phyloP scores from a whole-genome alignment of 805 yeast species.

The Candida chauliodis region DNA sequence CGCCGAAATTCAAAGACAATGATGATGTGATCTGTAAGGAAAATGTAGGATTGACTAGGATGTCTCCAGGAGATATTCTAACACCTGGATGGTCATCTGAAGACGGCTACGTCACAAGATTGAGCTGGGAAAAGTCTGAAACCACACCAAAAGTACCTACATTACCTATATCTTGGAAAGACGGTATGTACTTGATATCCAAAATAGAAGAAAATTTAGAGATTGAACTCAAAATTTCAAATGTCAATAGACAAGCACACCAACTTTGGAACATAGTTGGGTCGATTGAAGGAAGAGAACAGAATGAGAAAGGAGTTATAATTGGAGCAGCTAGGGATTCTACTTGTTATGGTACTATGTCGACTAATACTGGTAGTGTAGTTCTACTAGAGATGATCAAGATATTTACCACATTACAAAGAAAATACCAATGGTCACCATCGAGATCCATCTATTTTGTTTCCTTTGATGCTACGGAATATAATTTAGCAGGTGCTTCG shows the following conservation, averaged over 20 bases:
- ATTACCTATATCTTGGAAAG: conserved; percentile 73
- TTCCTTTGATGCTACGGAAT: conserved; percentile 79
- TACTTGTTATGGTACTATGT: conserved; percentile 67
- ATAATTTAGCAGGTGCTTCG: conserved; percentile 80
- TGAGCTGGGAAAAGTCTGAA: conserved; percentile 43
- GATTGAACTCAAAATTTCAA: conserved; percentile 27
- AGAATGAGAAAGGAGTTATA: conserved; percentile 63
- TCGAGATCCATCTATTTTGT: conserved; percentile 76
- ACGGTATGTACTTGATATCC: conserved; percentile 42
- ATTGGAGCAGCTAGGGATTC: conserved; percentile 85
- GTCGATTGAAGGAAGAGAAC: conserved; percentile 76
- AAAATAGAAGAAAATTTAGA: conserved; percentile 30
- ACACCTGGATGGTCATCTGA: conserved; percentile 71
- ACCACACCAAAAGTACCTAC: conserved; percentile 71
- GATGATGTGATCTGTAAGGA: conserved; percentile 49
- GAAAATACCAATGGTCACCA: conserved; percentile 75
- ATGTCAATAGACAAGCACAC: conserved; percentile 52
- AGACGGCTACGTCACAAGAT: conserved; percentile 34
- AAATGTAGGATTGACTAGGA: conserved; percentile 56
- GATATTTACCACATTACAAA: conserved; percentile 59
- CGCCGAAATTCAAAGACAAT: conserved; percentile 21
- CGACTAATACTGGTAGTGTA: conserved; percentile 73
- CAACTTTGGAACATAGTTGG: conserved; percentile 78
- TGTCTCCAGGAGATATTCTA: conserved; percentile 72
- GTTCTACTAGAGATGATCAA: conserved; percentile 68